These are phyloP conservation scores for Colletotrichum incanum DNA, from an alignment of 2,329 filamentous ascomycete genomes.

Conservation along the genomic window DNA sequence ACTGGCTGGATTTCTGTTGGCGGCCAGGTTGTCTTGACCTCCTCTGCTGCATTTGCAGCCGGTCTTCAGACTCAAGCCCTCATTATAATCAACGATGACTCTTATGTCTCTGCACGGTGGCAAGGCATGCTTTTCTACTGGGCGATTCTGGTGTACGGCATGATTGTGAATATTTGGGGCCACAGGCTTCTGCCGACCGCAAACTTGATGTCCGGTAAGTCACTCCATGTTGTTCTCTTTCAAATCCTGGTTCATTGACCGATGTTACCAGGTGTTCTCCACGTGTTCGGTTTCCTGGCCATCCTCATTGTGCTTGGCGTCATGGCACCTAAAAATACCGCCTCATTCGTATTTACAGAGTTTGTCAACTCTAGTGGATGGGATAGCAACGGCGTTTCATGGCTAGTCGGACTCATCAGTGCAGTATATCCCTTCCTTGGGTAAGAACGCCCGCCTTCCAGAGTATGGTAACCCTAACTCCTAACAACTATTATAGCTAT, in stretches of 20 bases:
- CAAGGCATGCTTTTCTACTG: conserved; percentile 65
- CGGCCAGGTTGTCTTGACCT: conserved; percentile 62
- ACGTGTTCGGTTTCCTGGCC: conserved; percentile 48
- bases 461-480: neutral
- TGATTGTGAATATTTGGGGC: conserved; percentile 60
- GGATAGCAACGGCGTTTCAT: conserved; percentile 51
- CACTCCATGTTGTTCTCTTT: conserved; percentile 8
- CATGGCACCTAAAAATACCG: conserved; percentile 51
- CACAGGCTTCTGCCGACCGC: conserved; percentile 54
- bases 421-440: conserved; percentile 54
- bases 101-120: conserved; percentile 59
- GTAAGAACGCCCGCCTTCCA: conserved; percentile 42
- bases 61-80: conserved; percentile 61
- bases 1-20: conserved; percentile 63
- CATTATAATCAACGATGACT: conserved; percentile 59
- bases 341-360: conserved; percentile 52
- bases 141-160: conserved; percentile 57
- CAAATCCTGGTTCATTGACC: neutral
- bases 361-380: conserved; percentile 53
- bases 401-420: conserved; percentile 52
- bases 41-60: conserved; percentile 63
- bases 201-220: conserved; percentile 48
- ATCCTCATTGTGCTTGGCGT: conserved; percentile 50
- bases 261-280: conserved; percentile 46
- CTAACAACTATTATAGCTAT: conserved; percentile 46